Conservation (phyloP, 192 early-diverging fungal species). For the Podila minutissima region DNA sequence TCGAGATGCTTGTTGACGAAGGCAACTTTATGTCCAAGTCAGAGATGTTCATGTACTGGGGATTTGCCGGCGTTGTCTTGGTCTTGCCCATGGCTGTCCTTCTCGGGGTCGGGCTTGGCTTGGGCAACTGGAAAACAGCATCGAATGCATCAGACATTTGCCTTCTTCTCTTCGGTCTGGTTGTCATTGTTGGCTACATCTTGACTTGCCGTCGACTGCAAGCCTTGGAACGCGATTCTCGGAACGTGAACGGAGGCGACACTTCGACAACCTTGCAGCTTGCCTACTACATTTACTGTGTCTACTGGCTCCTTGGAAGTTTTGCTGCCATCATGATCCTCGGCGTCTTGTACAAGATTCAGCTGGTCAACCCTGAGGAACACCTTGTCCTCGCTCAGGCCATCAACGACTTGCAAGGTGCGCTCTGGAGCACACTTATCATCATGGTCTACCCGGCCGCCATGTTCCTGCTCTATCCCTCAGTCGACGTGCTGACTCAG, state of each 20-base stretch:
- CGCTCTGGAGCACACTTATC: slow-evolving; percentile 33
- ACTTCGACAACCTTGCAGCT: slow-evolving; percentile 39
- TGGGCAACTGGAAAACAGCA: not conserved
- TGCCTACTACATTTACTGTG: slow-evolving; percentile 31
- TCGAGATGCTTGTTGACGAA: slow-evolving; percentile 44
- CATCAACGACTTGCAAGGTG: slow-evolving; percentile 25
- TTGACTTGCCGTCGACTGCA: slow-evolving; percentile 25
- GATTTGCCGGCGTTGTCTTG: slow-evolving; percentile 6
- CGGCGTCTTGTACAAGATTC: slow-evolving; percentile 20
- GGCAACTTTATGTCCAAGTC: slow-evolving; percentile 43
- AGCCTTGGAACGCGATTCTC: slow-evolving; percentile 37
- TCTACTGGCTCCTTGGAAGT: slow-evolving; percentile 44
- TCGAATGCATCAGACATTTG: not conserved
- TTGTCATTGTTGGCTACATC: slow-evolving; percentile 19
- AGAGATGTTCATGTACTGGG: slow-evolving; percentile 38
- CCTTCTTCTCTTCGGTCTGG: slow-evolving; percentile 8
- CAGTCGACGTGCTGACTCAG: slow-evolving; percentile 36
- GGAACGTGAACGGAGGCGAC: slow-evolving; percentile 37
- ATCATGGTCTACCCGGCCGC: slow-evolving; percentile 38
- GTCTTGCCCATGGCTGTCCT: slow-evolving; percentile 8
- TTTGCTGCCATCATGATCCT: slow-evolving; percentile 21
- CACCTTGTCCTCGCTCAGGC: slow-evolving; percentile 19
- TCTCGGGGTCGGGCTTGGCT: not conserved
- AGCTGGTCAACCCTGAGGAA: not conserved
- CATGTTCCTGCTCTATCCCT: slow-evolving; percentile 47